These are phyloP conservation scores for Eucalyptus brandiana DNA, from an alignment of 345 rosid species.

Conservation along the genomic window DNA sequence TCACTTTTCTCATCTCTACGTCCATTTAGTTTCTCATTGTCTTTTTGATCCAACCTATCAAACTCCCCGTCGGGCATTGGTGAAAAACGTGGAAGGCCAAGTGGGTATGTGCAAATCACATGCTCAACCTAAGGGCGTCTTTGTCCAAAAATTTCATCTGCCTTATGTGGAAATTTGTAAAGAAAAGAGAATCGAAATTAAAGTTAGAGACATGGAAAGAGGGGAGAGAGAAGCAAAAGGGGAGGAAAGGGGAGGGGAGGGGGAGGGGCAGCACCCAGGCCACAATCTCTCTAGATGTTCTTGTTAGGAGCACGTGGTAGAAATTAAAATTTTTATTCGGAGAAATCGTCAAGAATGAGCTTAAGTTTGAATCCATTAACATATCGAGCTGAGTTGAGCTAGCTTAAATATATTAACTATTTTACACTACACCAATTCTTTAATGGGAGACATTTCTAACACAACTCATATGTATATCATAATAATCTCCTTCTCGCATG, in stretches of 20 bases:
- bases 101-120: not conserved
- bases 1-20: not conserved
- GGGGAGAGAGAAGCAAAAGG: not conserved
- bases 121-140: not conserved
- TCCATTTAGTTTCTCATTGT: not conserved
- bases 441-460: too few species aligned
- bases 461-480: not conserved
- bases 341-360: too few species aligned
- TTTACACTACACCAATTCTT: not conserved
- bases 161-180: not conserved
- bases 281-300: not conserved
- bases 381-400: not conserved
- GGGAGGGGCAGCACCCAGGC: not conserved
- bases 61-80: too few species aligned
- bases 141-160: not conserved
- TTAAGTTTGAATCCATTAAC: too few species aligned
- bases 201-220: not conserved
- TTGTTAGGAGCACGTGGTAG: not conserved
- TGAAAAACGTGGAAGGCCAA: not conserved
- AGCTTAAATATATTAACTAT: too few species aligned
- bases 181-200: not conserved
- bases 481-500: not conserved
- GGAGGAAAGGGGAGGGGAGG: not conserved
- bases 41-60: not conserved
- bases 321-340: too few species aligned